These are phyloP conservation scores for Lathyrus sativus DNA, from an alignment of 306 rosid genomes.

Conservation along the genomic window DNA sequence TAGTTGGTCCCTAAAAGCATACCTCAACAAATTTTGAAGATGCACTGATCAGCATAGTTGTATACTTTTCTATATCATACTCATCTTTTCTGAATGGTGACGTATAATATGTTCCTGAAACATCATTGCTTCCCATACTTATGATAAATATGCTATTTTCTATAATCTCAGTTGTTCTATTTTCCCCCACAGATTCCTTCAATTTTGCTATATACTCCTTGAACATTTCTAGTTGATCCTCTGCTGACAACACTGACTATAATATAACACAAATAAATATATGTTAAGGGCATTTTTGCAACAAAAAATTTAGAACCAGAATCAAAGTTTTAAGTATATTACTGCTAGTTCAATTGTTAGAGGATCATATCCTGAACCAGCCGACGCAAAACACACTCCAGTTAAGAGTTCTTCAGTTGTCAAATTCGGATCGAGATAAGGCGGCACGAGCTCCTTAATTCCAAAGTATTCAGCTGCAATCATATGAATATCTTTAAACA, in stretches of 20 bases:
- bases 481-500: not conserved
- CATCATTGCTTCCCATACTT: slow-evolving; percentile 42
- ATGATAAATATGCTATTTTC: slow-evolving; percentile 1
- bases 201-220: slow-evolving; percentile 34
- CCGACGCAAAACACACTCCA: slow-evolving; percentile 52
- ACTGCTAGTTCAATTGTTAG: slow-evolving; percentile 35
- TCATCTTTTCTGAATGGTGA: slow-evolving; percentile 18
- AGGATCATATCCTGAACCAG: slow-evolving; percentile 54
- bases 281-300: not conserved
- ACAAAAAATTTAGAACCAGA: not conserved
- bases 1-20: not conserved
- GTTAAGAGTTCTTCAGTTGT: slow-evolving; percentile 44
- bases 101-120: slow-evolving; percentile 31
- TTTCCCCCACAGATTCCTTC: slow-evolving; percentile 33
- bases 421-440: slow-evolving; percentile 50
- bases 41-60: slow-evolving; percentile 6
- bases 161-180: slow-evolving; percentile 28
- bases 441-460: slow-evolving; percentile 42
- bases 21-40: slow-evolving; percentile 36
- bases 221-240: slow-evolving; percentile 43
- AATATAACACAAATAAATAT: not conserved
- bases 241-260: slow-evolving; percentile 34
- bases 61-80: slow-evolving; percentile 29
- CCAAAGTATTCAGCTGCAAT: slow-evolving; percentile 46
- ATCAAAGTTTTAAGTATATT: not conserved